Base-by-base conservation (phyloP, 306 rosid genomes). In the Cucurbita maxima region DNA sequence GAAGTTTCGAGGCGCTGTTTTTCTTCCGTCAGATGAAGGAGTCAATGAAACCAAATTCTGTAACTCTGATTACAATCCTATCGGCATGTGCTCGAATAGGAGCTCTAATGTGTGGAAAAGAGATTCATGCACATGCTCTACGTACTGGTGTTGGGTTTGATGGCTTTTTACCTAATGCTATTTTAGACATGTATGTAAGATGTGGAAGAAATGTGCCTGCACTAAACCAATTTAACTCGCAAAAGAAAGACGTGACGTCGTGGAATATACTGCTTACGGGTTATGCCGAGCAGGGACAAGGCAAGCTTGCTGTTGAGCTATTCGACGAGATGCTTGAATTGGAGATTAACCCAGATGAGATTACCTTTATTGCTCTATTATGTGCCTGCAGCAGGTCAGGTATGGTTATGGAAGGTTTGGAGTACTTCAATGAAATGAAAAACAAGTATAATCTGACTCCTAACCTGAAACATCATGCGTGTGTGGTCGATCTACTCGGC, bases 381-480 rank as follows among this genome's bases (percentile, higher is more conserved):
- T 80, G 98, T 83, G 96, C 97, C 74, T 90, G 96, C 80, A 88
- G 97, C 86, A 82, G 91, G 82, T 93, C 96, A 16, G 87, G 91
- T 67, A 75, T 88, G 97, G 92, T 88, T 41, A 73, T n/a, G 4
- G 90, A 93, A 71, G 97, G 96, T 58, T 76, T 93, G 76, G 86
- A 93, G 81, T 84, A 83, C 80, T 93, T 88, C 67, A 60, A 76
- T 62, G 72, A 77, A 77, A 90, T 93, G 97, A 61, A 76, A 77
- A 55, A 68, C 52, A 78, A 79, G 56, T 82, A 88, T 75, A 56
- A 58, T 36, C 79, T 88, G 77, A 81, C 84, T 14, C 98, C 97
- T 80, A 88, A 85, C 80, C 84, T 84, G 75, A 90, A 88, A 83
- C 98, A 93, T 84, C 84, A 90, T 12, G 97, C 97, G 0, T 88